These are phyloP conservation scores for Entomortierella chlamydospora DNA, from an alignment of 192 early-diverging fungal species.

Conservation along the genomic window DNA sequence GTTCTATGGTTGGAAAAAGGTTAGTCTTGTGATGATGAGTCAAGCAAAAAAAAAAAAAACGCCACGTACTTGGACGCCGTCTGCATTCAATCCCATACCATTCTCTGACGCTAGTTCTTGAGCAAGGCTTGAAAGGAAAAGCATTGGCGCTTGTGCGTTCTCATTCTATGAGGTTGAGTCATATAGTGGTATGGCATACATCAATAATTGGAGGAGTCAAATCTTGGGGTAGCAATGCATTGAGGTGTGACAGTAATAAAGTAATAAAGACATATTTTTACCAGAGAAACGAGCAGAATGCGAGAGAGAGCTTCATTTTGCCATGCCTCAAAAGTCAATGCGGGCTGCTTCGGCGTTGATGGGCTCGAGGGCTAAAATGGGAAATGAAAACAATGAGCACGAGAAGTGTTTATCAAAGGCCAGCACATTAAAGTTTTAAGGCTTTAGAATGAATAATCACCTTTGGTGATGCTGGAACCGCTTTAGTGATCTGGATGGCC, in stretches of 20 bases:
- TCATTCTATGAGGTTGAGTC: constrained; percentile 47
- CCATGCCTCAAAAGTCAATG: constrained; percentile 77
- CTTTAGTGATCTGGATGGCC: constrained; percentile 3
- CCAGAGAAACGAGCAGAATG: constrained; percentile 84
- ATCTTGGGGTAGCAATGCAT: too few species aligned
- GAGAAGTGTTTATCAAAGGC: not conserved
- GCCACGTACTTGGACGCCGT: too few species aligned
- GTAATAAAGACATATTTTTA: too few species aligned
- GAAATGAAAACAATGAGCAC: not conserved
- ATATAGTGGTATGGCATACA: too few species aligned
- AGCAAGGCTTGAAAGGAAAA: constrained; percentile 38
- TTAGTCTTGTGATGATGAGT: not conserved
- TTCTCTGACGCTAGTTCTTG: constrained; percentile 24
- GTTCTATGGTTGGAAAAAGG: constrained; percentile 42
- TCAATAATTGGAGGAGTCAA: too few species aligned
- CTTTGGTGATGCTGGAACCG: not conserved
- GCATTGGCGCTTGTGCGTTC: constrained; percentile 17
- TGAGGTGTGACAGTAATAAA: too few species aligned
- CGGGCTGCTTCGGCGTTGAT: constrained; percentile 35
- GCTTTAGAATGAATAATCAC: not conserved
- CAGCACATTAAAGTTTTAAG: too few species aligned
- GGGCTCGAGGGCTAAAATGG: constrained; percentile 14
- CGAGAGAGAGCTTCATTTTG: constrained; percentile 84
- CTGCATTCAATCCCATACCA: constrained; percentile 14
- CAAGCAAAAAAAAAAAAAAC: too few species aligned